Evolutionary conservation across 306 rosid species (phyloP).

Genomic region (Vigna reflexopilosa): DNA sequence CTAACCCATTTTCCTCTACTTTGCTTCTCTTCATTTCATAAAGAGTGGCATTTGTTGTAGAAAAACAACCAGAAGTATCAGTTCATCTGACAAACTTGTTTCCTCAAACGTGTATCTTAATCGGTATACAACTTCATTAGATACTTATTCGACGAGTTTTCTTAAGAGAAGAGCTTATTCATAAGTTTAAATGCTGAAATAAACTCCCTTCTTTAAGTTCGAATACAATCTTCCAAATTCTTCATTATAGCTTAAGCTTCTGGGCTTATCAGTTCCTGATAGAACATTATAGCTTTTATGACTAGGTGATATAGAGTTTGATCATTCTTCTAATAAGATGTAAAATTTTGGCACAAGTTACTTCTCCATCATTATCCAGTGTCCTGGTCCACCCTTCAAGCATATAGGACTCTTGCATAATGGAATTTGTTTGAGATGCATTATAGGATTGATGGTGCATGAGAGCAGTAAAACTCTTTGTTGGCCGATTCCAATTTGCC

Average conservation of each 20-base stretch:
- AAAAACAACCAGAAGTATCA: background rate
- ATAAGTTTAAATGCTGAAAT: background rate
- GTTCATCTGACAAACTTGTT: background rate
- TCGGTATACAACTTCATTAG: background rate
- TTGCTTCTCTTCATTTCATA: background rate
- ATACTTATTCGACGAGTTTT: no score
- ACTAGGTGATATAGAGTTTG: background rate
- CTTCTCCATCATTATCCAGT: background rate
- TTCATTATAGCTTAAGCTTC: background rate
- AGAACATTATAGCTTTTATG: background rate
- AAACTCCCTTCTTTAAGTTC: background rate
- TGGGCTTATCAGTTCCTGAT: background rate
- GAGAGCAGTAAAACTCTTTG: background rate
- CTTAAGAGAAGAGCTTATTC: background rate
- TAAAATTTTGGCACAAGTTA: background rate
- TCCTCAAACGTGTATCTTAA: background rate
- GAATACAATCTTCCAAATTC: background rate
- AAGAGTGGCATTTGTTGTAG: background rate
- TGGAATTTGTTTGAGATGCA: background rate
- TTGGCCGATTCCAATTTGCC: background rate
- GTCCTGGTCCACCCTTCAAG: background rate
- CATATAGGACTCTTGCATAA: background rate
- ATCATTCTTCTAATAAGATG: background rate
- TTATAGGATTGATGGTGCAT: background rate
- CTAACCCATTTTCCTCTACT: background rate